Conservation (phyloP, 192 early-diverging fungal species). For the Allomyces arbusculus region DNA sequence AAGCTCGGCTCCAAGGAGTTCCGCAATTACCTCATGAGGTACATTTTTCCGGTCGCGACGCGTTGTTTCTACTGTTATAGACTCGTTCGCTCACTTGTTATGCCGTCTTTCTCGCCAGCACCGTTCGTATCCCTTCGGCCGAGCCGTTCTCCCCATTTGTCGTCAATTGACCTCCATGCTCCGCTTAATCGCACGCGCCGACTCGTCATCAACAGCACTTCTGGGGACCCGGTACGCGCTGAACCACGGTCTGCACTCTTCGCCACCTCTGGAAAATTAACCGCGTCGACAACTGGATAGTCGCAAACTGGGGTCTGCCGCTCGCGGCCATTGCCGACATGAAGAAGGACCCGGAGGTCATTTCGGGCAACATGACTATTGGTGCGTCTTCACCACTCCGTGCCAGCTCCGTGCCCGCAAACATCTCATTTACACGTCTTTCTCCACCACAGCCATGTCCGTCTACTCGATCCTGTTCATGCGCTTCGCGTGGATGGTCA, state of each 20-base stretch:
- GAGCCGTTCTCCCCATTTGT: too few species aligned
- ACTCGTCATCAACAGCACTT: neutral
- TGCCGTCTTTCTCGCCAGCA: too few species aligned
- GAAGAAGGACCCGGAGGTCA: constrained; percentile 72
- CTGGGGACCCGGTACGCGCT: neutral
- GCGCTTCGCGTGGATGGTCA: constrained; percentile 85
- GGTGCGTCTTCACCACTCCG: too few species aligned
- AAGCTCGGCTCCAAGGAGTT: neutral
- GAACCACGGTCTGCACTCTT: neutral
- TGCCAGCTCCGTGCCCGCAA: too few species aligned
- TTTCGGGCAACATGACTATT: constrained; percentile 83
- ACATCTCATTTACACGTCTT: too few species aligned
- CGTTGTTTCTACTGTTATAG: neutral
- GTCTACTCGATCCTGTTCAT: constrained; percentile 83
- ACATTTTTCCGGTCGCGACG: neutral
- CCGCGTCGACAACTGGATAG: neutral
- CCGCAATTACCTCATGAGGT: neutral
- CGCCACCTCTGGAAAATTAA: neutral
- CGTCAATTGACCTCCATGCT: too few species aligned
- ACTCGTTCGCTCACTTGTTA: neutral
- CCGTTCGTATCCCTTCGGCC: too few species aligned
- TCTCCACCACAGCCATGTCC: constrained; percentile 32
- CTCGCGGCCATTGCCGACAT: constrained; percentile 84
- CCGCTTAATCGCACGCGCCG: too few species aligned
- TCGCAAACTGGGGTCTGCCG: constrained; percentile 86